Conservation (phyloP, 2,329 filamentous ascomycete genomes). For the Monosporascus sp. region DNA sequence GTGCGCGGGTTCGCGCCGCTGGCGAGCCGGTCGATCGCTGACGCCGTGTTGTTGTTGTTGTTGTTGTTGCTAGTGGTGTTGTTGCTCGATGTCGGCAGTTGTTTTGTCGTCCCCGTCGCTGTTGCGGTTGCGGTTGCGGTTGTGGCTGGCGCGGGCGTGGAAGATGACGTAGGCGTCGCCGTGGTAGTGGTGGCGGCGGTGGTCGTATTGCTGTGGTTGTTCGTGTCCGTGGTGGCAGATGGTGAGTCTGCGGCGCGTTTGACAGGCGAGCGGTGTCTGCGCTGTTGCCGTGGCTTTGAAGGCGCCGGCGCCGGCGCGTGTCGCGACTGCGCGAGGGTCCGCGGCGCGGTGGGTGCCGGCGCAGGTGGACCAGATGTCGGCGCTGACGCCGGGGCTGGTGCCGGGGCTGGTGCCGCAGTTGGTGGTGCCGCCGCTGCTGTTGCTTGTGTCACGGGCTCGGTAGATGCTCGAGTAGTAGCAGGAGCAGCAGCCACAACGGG, state of each 20-base stretch:
- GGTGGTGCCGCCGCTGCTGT: constrained; percentile 5
- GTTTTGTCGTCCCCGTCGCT: constrained; percentile 9
- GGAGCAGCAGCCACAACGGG: constrained; percentile 4
- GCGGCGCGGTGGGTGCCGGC: constrained; percentile 11
- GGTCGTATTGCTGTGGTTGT: constrained; percentile 1
- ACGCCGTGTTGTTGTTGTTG: constrained; percentile 10
- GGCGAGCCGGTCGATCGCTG: constrained; percentile 36
- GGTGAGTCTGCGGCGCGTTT: constrained; percentile 1
- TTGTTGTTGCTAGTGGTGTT: constrained; percentile 1
- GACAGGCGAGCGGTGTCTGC: constrained; percentile 17
- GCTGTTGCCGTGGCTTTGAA: constrained; percentile 9
- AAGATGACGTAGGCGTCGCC: constrained; percentile 11
- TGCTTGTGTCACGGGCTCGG: constrained; percentile 3
- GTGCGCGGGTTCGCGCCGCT: constrained; percentile 55
- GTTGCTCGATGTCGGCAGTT: constrained; percentile 3
- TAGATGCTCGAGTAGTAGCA: constrained; percentile 3
- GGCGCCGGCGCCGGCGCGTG: constrained; percentile 14
- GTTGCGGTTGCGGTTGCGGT: constrained; percentile 10
- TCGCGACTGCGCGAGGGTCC: constrained; percentile 27
- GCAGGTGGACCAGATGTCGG: constrained; percentile 5
- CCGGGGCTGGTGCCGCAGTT: constrained; percentile 8
- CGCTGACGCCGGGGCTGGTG: constrained; percentile 7
- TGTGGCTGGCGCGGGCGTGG: constrained; percentile 3
- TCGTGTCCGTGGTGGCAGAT: constrained; percentile 1
- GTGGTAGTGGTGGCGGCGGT: constrained; percentile 10